Evolutionary conservation across 495 filamentous ascomycete genomes (phyloP).

Genomic region (Entonaema liquescens): DNA sequence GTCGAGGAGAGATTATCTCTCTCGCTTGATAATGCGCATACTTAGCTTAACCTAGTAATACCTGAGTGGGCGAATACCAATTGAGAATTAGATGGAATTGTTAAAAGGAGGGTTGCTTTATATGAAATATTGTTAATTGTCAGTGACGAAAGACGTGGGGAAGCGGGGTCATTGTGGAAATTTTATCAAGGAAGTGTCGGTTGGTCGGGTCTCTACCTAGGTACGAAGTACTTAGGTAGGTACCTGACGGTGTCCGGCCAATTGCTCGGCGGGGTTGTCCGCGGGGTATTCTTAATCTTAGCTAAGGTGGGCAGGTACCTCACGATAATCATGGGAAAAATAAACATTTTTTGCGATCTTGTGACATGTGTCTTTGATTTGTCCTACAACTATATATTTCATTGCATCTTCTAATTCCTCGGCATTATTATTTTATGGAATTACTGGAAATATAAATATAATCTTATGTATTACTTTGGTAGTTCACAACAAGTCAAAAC

Average conservation of each 20-base stretch:
- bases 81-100: background rate
- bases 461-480: background rate
- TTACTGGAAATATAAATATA: conserved; percentile 10
- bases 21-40: background rate
- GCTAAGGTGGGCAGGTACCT: conserved; percentile 43
- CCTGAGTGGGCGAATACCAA: background rate
- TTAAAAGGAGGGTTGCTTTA: background rate
- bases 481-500: background rate
- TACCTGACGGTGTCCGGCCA: conserved; percentile 26
- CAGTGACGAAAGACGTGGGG: conserved; percentile 4
- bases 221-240: too few species aligned
- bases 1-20: background rate
- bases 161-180: background rate
- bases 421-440: background rate
- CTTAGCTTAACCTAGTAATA: background rate
- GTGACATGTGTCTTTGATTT: conserved; percentile 23
- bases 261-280: conserved; percentile 39
- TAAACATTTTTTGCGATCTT: conserved; percentile 41
- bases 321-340: conserved; percentile 36
- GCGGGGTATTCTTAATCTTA: conserved; percentile 37
- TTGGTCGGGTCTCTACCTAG: background rate
- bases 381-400: conserved; percentile 1
- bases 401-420: background rate
- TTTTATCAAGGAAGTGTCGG: background rate
- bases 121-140: background rate